These are phyloP conservation scores for Amanita exitialis DNA, from an alignment of 768 basidiomycete species.

Conservation along the genomic window DNA sequence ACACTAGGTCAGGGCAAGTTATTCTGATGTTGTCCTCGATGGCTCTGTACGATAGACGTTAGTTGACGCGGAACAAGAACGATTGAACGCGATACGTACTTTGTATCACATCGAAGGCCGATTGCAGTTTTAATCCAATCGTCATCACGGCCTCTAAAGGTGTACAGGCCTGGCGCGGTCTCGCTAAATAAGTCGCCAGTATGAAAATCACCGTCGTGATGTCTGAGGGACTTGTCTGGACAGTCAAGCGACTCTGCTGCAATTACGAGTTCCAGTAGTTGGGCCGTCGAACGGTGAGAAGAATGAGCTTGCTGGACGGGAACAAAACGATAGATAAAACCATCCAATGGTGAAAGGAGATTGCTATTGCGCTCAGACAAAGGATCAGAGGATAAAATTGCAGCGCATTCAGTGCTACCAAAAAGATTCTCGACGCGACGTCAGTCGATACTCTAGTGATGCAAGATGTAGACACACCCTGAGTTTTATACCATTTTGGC, in stretches of 20 bases:
- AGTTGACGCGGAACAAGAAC: background rate
- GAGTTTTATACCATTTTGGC: constrained; percentile 50
- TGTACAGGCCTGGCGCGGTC: constrained; percentile 42
- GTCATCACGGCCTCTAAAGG: constrained; percentile 65
- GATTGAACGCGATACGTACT: constrained; percentile 24
- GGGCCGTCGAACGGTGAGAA: constrained; percentile 43
- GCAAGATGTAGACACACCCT: constrained; percentile 32
- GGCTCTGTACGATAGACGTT: constrained; percentile 25
- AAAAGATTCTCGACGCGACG: constrained; percentile 50
- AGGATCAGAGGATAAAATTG: constrained; percentile 54
- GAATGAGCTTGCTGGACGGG: constrained; percentile 37
- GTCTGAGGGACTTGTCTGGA: constrained; percentile 47
- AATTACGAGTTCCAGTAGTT: constrained; percentile 61
- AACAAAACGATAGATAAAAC: constrained; percentile 57
- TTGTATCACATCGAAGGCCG: constrained; percentile 71
- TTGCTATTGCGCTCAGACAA: constrained; percentile 39
- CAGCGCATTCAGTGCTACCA: constrained; percentile 75
- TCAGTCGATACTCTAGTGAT: constrained; percentile 13
- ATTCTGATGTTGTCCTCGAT: constrained; percentile 70
- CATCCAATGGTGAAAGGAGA: constrained; percentile 48
- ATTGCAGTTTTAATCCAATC: constrained; percentile 84
- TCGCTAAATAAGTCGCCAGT: constrained; percentile 79
- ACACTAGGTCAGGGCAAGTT: constrained; percentile 54
- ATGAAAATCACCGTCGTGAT: constrained; percentile 63
- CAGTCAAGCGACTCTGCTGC: constrained; percentile 59